Evolutionary conservation across 805 yeast genomes (phyloP), one percentile per base, ranked within the genome.

Genomic region (Wickerhamomyces alni): DNA sequence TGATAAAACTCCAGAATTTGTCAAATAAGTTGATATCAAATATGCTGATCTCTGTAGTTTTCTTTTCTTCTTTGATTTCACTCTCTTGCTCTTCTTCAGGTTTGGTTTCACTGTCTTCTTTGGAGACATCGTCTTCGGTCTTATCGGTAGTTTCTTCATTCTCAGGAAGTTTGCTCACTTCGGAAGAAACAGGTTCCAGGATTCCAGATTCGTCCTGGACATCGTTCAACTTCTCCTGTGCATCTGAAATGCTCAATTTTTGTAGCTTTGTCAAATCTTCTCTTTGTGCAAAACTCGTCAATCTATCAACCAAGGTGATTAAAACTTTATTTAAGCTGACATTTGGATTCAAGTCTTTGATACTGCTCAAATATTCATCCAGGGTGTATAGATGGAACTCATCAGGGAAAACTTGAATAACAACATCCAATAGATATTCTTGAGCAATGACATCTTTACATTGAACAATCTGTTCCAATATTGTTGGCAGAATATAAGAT

Each of bases 321-420:
- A 89, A 67, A 25, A 89, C 72, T 40, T 75, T 80, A 32, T 79
- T 74, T 40, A 83, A 70, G 33, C 78, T 72, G n/a, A 87, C 83
- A 34, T 73, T 69, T 1, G 93, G 88, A 54, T 77, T 80, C 44
- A 93, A 66, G 41, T 75, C 71, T 39, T 80, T 62, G 17, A 87
- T 74, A 1, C 89, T 78, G 24, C 71, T 72, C 48, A 93, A 68
- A 47, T 85, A 77, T 25, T 66, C 63, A 38, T 80, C 79, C 50
- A 93, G 66, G 0, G 96, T 86, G 17, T 70, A 70, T 43, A 88
- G 63, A 54, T 93, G 98, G 59, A 83, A 91, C 46, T 84, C 87
- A 54, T 87, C 96, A 1, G 98, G 97, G 65, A 93, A 93, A 2
- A 89, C 94, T 58, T 91, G 97, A 40, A 89, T 82, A 38, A 93